Conservation (phyloP, 176 grass and related monocot species). For the Chloris gayana region DNA sequence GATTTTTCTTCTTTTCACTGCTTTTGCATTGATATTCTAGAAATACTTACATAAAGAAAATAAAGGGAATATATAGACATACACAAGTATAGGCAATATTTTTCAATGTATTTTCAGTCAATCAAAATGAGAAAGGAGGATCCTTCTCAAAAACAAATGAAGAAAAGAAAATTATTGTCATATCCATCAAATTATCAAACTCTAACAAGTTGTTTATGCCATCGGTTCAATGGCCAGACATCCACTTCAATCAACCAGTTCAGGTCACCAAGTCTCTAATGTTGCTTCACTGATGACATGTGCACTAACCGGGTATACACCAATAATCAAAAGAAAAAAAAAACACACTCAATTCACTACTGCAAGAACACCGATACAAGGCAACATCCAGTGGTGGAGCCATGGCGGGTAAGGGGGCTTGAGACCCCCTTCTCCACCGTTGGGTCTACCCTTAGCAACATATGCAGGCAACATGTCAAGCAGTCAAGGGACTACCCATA, state of each 20-base stretch:
- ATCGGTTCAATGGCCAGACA: not conserved
- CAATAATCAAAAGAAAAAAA: constrained; percentile 9
- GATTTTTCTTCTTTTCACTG: too few species aligned
- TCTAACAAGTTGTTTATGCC: not conserved
- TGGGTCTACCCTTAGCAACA: too few species aligned
- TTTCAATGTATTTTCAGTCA: not conserved
- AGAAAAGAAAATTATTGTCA: not conserved
- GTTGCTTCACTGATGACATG: not conserved
- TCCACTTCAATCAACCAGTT: not conserved
- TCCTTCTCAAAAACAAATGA: not conserved
- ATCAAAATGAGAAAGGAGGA: too few species aligned
- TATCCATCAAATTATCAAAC: not conserved
- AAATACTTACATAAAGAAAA: too few species aligned
- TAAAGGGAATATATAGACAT: too few species aligned
- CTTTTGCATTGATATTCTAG: too few species aligned
- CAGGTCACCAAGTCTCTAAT: too few species aligned
- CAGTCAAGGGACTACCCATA: too few species aligned
- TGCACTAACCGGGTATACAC: not conserved
- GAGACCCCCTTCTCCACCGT: too few species aligned
- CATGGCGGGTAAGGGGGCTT: too few species aligned
- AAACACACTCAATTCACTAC: constrained; percentile 39
- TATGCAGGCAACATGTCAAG: constrained; percentile 14
- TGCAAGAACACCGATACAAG: constrained; percentile 39
- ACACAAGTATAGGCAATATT: too few species aligned
- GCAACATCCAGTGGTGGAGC: too few species aligned